Evolutionary conservation across 768 basidiomycete genomes (phyloP).

Genomic region (Podaxis sp.): DNA sequence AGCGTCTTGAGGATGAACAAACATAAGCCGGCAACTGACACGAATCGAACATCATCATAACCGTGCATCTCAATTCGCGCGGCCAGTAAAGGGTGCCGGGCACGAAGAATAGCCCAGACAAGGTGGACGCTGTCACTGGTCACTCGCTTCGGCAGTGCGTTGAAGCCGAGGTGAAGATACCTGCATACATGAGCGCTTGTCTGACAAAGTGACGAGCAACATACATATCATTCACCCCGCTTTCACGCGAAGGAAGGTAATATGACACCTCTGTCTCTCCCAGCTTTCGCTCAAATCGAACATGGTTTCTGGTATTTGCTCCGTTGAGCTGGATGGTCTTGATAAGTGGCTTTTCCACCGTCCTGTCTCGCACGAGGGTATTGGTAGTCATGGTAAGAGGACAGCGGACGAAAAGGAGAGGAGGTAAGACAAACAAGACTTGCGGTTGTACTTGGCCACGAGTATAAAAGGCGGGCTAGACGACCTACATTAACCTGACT

Average conservation of each 20-base stretch:
- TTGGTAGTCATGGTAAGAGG: background rate
- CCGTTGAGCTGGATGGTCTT: background rate
- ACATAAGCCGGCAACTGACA: conserved; percentile 35
- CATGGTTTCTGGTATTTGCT: background rate
- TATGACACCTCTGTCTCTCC: conserved; percentile 79
- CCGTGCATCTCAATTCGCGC: conserved; percentile 53
- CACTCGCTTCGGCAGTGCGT: conserved; percentile 39
- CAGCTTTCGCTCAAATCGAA: conserved; percentile 42
- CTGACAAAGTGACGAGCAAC: conserved; percentile 17
- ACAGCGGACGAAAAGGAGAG: background rate
- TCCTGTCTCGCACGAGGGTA: background rate
- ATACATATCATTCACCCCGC: conserved; percentile 86
- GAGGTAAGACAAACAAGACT: background rate
- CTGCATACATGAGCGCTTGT: conserved; percentile 29
- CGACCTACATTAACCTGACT: background rate
- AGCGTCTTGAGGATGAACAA: background rate
- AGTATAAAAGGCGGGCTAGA: background rate
- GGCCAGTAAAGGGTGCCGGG: conserved; percentile 70
- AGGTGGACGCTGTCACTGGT: conserved; percentile 42
- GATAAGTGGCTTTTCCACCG: background rate
- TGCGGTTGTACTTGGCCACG: too few relatives aligned
- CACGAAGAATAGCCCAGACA: conserved; percentile 70
- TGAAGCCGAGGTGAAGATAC: conserved; percentile 77
- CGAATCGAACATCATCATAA: conserved; percentile 64
- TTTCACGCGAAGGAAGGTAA: conserved; percentile 73